Percentiles rank a stretch among this genome's conserved stretches.
phyloP scores from a whole-genome alignment of 768 basidiomycete species.

The Xerocomus spinulosus region DNA sequence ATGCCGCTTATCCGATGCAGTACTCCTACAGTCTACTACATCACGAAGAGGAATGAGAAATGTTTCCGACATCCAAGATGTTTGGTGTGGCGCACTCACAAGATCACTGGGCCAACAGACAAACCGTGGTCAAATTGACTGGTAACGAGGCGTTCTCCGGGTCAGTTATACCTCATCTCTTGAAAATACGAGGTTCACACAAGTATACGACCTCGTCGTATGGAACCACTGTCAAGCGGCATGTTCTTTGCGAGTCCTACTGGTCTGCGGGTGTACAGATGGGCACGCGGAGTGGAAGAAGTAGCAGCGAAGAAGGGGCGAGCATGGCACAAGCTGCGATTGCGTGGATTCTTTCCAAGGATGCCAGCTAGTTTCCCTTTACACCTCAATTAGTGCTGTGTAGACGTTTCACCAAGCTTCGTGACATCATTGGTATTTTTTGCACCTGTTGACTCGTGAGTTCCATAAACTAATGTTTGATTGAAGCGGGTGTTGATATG shows the following conservation, averaged over 20 bases:
- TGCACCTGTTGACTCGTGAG: background rate
- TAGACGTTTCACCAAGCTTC: constrained; percentile 36
- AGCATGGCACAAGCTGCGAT: constrained; percentile 43
- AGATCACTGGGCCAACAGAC: constrained; percentile 32
- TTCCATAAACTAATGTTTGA: constrained; percentile 2
- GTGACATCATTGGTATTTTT: constrained; percentile 37
- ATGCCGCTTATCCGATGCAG: constrained; percentile 63
- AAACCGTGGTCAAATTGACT: constrained; percentile 20
- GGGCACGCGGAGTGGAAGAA: constrained; percentile 34
- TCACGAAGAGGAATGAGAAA: constrained; percentile 57
- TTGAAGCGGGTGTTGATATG: constrained; percentile 35
- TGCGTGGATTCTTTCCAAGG: constrained; percentile 36
- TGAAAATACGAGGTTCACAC: no score
- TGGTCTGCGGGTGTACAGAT: background rate
- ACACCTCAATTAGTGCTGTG: background rate
- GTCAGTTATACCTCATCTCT: background rate
- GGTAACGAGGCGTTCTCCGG: constrained; percentile 8
- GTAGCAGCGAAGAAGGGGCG: constrained; percentile 33
- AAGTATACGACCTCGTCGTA: constrained; percentile 23
- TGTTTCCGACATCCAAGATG: constrained; percentile 49
- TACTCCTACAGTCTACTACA: constrained; percentile 55
- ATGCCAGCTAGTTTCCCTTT: constrained; percentile 18
- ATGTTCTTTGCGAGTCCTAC: background rate
- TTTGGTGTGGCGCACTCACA: constrained; percentile 38
- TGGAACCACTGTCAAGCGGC: constrained; percentile 28